Evolutionary conservation across 2,329 filamentous ascomycete species (phyloP).

Genomic region (Aspergillus sojae): DNA sequence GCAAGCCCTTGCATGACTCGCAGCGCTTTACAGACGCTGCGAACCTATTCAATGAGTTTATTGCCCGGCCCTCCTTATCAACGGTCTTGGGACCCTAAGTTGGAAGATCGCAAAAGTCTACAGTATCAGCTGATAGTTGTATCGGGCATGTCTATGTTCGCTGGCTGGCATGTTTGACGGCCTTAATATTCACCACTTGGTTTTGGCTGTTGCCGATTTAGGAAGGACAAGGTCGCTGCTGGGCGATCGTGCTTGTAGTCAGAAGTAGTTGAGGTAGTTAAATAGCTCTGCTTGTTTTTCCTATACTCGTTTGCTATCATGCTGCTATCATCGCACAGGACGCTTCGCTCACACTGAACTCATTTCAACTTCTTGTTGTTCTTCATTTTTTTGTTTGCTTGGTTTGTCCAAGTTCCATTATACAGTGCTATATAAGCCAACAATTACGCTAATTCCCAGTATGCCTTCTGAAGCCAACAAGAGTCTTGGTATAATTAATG

Average conservation of each 20-base stretch:
- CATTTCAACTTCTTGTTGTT: too few relatives aligned
- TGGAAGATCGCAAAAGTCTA: background rate
- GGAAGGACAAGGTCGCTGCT: background rate
- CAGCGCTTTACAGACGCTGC: background rate
- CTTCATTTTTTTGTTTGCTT: background rate
- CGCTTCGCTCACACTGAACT: too few relatives aligned
- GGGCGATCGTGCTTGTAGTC: too few relatives aligned
- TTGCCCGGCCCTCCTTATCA: background rate
- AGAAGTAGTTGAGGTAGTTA: background rate
- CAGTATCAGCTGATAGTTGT: background rate
- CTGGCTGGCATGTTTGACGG: background rate
- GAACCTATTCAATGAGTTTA: background rate
- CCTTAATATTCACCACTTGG: background rate
- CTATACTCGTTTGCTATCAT: too few relatives aligned
- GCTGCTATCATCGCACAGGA: too few relatives aligned
- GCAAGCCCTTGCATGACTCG: background rate
- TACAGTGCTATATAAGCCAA: too few relatives aligned
- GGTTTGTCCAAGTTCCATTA: too few relatives aligned
- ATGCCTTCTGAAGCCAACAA: background rate
- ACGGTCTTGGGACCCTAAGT: background rate
- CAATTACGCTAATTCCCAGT: background rate
- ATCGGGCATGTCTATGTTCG: background rate
- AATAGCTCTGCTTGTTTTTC: background rate
- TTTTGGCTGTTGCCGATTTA: background rate
- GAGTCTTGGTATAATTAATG: background rate